Conservation (phyloP, 2,329 filamentous ascomycete genomes). For the Trichoderma pleuroti region DNA sequence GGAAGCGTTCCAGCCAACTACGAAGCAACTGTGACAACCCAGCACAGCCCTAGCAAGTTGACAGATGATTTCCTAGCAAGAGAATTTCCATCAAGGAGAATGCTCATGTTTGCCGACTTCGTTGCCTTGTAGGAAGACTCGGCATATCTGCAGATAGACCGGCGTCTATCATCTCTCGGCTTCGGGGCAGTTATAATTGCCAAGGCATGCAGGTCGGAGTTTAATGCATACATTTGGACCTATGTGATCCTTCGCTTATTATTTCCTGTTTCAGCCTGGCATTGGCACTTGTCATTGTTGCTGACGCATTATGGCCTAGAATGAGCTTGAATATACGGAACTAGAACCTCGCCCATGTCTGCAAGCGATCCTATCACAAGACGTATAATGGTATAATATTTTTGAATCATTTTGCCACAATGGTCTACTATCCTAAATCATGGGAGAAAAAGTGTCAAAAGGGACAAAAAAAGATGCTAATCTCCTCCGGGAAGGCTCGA, state of each 20-base stretch:
- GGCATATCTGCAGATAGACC: background rate
- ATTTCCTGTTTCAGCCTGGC: background rate
- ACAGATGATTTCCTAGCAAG: background rate
- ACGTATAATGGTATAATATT: background rate
- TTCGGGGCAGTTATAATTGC: background rate
- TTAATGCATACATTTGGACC: background rate
- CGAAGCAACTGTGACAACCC: background rate
- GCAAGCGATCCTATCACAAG: background rate
- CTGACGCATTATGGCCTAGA: background rate
- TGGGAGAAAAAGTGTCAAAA: background rate
- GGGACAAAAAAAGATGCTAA: background rate
- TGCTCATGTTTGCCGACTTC: background rate
- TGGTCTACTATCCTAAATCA: too few species aligned
- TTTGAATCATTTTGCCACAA: too few species aligned
- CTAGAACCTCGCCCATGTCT: background rate
- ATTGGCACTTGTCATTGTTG: background rate
- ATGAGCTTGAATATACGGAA: background rate
- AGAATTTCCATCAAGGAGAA: background rate
- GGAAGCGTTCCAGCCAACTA: background rate
- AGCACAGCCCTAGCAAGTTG: background rate
- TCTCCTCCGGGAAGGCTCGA: conserved; percentile 22
- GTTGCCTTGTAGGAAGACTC: background rate
- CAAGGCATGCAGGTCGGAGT: background rate
- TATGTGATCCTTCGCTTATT: background rate
- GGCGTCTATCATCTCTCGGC: background rate